phyloP scores from a whole-genome alignment of 169 alveolate genomes.

The Eimeria falciformis region DNA sequence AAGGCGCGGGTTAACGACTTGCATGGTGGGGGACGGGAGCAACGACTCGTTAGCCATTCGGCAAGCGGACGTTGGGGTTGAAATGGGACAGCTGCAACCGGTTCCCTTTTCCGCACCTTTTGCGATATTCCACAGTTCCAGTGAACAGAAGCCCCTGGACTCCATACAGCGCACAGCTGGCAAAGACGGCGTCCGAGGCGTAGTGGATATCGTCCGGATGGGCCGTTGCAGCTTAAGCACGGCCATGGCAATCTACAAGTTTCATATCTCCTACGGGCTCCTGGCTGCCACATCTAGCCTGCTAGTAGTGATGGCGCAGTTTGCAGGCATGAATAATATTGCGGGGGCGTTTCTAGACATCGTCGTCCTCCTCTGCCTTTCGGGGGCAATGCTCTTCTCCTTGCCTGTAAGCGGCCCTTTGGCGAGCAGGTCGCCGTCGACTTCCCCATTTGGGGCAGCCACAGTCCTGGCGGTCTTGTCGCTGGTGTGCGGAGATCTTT shows the following conservation, averaged over 20 bases:
- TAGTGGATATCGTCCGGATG: conserved; percentile 74
- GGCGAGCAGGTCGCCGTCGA: background rate
- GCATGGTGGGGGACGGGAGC: conserved; percentile 97
- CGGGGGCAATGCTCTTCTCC: conserved; percentile 79
- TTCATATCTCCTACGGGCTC: conserved; percentile 90
- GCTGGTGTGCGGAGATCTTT: conserved; percentile 11
- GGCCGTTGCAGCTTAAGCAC: conserved; percentile 92
- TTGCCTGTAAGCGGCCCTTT: conserved; percentile 17
- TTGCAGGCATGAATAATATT: background rate
- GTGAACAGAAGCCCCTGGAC: background rate
- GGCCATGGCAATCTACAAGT: conserved; percentile 90
- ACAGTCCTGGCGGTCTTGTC: background rate
- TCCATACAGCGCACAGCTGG: background rate
- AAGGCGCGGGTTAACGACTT: conserved; percentile 63
- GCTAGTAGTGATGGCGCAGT: conserved; percentile 80
- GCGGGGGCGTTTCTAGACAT: conserved; percentile 87
- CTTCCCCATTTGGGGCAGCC: conserved; percentile 25
- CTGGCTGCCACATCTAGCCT: conserved; percentile 88
- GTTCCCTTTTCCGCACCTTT: conserved; percentile 24
- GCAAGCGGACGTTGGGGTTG: conserved; percentile 94
- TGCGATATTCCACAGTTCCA: conserved; percentile 4
- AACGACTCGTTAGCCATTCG: conserved; percentile 95
- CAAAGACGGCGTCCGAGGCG: conserved; percentile 8
- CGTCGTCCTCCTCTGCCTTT: conserved; percentile 86
- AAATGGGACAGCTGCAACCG: conserved; percentile 86